Conservation (phyloP, 2,329 filamentous ascomycete genomes). For the Neopestalotiopsis sp. region DNA sequence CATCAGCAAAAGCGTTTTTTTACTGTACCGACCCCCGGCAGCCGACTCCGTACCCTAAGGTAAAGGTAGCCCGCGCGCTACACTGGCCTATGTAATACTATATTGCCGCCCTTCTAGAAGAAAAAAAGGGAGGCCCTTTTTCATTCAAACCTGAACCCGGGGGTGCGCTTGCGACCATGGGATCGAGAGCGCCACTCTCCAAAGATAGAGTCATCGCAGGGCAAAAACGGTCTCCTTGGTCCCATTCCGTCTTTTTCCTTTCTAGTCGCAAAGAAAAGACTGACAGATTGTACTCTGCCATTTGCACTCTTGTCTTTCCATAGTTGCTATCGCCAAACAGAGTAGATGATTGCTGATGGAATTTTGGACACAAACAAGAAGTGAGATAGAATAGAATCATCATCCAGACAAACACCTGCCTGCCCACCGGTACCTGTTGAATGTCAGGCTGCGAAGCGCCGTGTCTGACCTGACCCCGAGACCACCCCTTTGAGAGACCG, state of each 20-base stretch:
- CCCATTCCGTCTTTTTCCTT: background rate
- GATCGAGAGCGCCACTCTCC: background rate
- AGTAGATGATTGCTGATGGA: too few relatives aligned
- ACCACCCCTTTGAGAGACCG: background rate
- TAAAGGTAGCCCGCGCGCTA: conserved; percentile 1
- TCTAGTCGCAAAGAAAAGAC: background rate
- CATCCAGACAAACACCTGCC: background rate
- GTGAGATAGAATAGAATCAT: background rate
- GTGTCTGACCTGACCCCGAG: background rate
- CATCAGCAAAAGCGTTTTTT: background rate
- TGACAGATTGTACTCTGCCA: too few relatives aligned
- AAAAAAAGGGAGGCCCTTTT: background rate
- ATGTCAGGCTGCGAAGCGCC: background rate
- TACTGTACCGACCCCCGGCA: conserved; percentile 5
- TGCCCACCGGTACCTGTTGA: background rate
- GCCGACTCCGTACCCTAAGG: conserved; percentile 6
- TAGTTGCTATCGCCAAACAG: too few relatives aligned
- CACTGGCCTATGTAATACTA: background rate
- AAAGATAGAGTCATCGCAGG: background rate
- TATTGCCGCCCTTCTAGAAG: background rate
- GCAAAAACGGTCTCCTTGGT: background rate
- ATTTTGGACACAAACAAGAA: background rate
- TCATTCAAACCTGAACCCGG: background rate
- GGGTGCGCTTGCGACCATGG: background rate
- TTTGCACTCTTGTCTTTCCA: too few relatives aligned